Evolutionary conservation across 495 filamentous ascomycete genomes (phyloP), one percentile per base, ranked within the genome.

Genomic region (Penicillium egyptiacum): DNA sequence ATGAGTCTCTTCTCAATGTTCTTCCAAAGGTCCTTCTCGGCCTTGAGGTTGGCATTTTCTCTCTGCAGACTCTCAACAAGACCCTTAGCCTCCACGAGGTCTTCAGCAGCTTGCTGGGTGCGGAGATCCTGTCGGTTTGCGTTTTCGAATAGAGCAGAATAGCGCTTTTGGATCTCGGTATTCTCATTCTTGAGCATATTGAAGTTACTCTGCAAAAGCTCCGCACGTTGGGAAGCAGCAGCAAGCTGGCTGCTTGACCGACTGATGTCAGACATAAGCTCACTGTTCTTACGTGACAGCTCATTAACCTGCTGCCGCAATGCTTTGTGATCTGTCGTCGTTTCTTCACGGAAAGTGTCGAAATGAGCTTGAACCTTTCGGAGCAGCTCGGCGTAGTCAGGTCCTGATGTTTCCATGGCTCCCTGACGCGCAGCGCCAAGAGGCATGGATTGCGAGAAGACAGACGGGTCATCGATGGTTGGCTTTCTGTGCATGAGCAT

Each of bases 31-130:
- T 86, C 86, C 69, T 93, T 95, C 65, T 97, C 93, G 0, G 92
- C 92, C 69, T 93, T 95, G 11, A 96, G 83, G 69, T 96, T 96
- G 19, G 91, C 88, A 57, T 83, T 93, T 61, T 98, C 94, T 44
- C 87, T 91, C 20, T 92, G 89, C 73, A 98, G 81, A 63, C 90
- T 92, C 62, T 98, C 93, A 10, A 86, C 75, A 35, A 93, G 70
- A 55, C 85, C 88, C 61, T 88, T 88, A 1, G 88, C 85, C 68
- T 96, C 94, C 9, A 97, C 85, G 0, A 97, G 79, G 62, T 99
- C 93, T 73, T 99, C 95, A 0, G 91, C 89, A 44, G 91, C 87
- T 72, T 96, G 91, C 62, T 97, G 94, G 12, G 87, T 93, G 39
- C 83, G 84, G 33, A 96, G 73, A 55, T 99, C 94, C 62, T 96